Evolutionary conservation across 495 filamentous ascomycete genomes (phyloP), one percentile per base, ranked within the genome.

Genomic region (Neurospora hispaniola): DNA sequence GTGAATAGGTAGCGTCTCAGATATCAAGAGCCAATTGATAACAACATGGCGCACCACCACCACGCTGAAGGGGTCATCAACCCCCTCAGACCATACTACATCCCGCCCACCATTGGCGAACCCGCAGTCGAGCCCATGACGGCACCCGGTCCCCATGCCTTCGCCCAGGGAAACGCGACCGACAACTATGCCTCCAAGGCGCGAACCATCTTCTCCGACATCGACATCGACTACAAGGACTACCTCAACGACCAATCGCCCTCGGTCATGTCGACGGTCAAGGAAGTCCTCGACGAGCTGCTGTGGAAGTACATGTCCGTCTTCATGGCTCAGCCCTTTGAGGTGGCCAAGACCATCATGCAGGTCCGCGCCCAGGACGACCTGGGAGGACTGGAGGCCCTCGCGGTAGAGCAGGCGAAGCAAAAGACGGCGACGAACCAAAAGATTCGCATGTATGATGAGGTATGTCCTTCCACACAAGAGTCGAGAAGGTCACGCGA

Each of bases 21-120:
- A 31, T 31, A 31, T 31, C 27, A 31, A 31, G 1, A 31, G 27
- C 46, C 20, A 54, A 54, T 54, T 27, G 48, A 54, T 73, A 81
- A 23, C 73, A 81, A 31, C 41, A 87, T 87, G 86, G 74, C 85
- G 69, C 54, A 62, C 54, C 79, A 80, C 66, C 76, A 81, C 59
- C 76, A 81, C 40, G 79, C 79, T 75, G 85, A 87, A 72, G 89
- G 88, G 75, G 91, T 92, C 72, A 35, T 62, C 23, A 98, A 99
- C 82, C 96, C 96, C 72, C 86, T 98, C 66, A 88, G 96, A 74
- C 96, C 96, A 1, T 99, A 99, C 82, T 98, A 99, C 82, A 89
- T 93, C 75, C 94, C 95, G 27, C 93, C 94, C 5, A 88, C 93
- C 4, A 89, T 94, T 71, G 89, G 91, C 38, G 85, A 89, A 40